These are phyloP conservation scores for Fraxinus cuspidata DNA, from an alignment of 257 asterid species.

Conservation along the genomic window DNA sequence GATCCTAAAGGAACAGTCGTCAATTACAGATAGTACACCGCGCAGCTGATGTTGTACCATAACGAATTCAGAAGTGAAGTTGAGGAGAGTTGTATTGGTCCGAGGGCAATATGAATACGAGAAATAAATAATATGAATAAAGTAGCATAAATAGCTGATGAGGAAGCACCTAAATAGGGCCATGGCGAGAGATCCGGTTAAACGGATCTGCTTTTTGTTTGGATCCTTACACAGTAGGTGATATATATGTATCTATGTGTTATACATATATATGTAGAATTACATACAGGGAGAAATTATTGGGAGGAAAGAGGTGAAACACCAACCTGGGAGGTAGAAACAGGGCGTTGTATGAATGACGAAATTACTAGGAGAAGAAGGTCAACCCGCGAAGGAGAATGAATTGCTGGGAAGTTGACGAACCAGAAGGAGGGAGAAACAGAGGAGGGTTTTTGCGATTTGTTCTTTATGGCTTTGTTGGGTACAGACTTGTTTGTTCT, in stretches of 20 bases:
- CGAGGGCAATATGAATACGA: conserved; percentile 54
- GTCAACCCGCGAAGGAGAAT: neutral
- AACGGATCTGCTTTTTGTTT: conserved; percentile 39
- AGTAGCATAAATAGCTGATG: conserved; percentile 32
- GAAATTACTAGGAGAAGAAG: neutral
- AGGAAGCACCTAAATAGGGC: conserved; percentile 33
- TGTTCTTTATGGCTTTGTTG: neutral
- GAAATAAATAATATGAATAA: conserved; percentile 33
- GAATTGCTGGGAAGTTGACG: conserved; percentile 6
- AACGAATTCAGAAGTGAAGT: conserved; percentile 76
- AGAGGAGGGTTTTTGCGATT: neutral
- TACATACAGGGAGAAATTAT: neutral
- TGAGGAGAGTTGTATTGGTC: conserved; percentile 55
- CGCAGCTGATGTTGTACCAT: conserved; percentile 98
- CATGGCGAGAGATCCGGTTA: conserved; percentile 37
- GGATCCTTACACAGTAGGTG: conserved; percentile 23
- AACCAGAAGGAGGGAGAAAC: neutral
- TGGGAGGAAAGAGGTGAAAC: neutral
- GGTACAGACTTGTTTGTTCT: no score
- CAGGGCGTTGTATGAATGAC: neutral
- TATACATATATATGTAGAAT: neutral
- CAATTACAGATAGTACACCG: conserved; percentile 61
- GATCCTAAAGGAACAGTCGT: conserved; percentile 78
- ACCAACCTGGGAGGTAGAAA: conserved; percentile 7
- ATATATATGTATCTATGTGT: neutral